Evolutionary conservation across 192 early-diverging fungal genomes (phyloP), one percentile per base, ranked within the genome.

Genomic region (Powellomyces hirtus): DNA sequence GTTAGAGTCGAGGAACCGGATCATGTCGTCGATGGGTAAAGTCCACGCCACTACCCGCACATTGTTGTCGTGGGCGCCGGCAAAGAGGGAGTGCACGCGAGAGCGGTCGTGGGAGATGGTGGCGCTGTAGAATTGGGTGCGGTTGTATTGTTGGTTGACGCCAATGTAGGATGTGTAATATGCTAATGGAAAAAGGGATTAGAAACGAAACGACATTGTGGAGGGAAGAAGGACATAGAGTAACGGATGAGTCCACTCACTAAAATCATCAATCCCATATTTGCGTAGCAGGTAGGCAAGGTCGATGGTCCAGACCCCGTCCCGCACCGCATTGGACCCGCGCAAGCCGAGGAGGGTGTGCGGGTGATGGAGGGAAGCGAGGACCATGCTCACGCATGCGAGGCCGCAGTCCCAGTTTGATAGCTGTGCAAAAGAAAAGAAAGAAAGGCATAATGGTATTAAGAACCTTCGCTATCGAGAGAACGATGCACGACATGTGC

Each of bases 141-240:
- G 67, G 45, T 83, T 66, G 71, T 94, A 85, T 36, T 91, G 86
- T 38, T 84, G 86, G 66, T 94, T 90, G 66, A 89, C 86, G 27
- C 94, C 94, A 6, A 90, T 82, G 69, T 88, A 92, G 49, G 87
- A 87, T 7, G 94, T 96, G 74, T 96, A 96, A 70, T 92, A 94
- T 0, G 92, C 81, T 83, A 68, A 36, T 13, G 26, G 30, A n/a
- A 44, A 13, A 63, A 34, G 33, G 18, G 0, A 60, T 60, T 13
- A 56, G 22, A n/a, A 60, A 38, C 30, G 33, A 18, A 8, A 33
- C 45, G 35, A 64, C 24, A 6, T 14, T 44, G 40, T n/a, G 40
- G 40, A 18, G 40, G 18, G 40, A 42, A 42, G 8, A 42, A 42
- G 40, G 18, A 42, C n/a, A n/a, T n/a, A 10, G 40, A 42, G 40